Base-by-base conservation (phyloP, 2,329 filamentous ascomycete species). In the Scorias spongiosa region DNA sequence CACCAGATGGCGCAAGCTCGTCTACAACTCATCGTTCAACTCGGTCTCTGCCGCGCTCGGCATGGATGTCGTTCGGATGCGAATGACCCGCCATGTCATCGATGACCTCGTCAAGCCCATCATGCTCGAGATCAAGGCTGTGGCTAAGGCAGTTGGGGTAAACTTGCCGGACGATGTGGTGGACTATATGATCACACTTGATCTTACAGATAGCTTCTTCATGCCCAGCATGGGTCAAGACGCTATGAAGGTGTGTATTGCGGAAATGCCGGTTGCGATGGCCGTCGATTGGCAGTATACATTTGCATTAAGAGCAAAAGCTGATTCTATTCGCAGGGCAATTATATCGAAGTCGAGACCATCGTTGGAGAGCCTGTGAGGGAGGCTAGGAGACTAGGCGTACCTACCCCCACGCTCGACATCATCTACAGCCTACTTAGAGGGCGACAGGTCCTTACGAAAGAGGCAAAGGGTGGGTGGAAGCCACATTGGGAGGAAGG, bases 221-320 rank as follows among this genome's bases (percentile, higher is more conserved):
- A 62, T 63, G 47, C 74, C 72, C 0, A 74, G 70, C 49, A 76
- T 76, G 73, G 60, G 66, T 12, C 66, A 70, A 46, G 74, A 78
- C 55, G 57, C 67, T 7, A 58, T 64, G 30, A 75, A 75, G 62
- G 53, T 49, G 64, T 38, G 46, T 34, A 5, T 17, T n/a, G 3
- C 7, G 20, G 20, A 26, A 26, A 26, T 7, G 7, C 12, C 34
- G 34, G 34, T 17, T 8, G 12, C 20, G 7, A 26, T 26, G 20
- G 7, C 20, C 20, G 7, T 7, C 20, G 20, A 26, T 7, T 3
- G 7, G 20, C 7, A 26, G 20, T 26, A 4, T 7, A 26, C 20
- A 26, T 26, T 26, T 26, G 20, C 20, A 26, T 26, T 26, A 3
- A 26, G 20, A 26, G n/a, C n/a, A 3, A 26, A 26, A 26, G 20